These are phyloP conservation scores for Tetradesmus obliquus DNA, from an alignment of 139 green algal species.

Conservation along the genomic window DNA sequence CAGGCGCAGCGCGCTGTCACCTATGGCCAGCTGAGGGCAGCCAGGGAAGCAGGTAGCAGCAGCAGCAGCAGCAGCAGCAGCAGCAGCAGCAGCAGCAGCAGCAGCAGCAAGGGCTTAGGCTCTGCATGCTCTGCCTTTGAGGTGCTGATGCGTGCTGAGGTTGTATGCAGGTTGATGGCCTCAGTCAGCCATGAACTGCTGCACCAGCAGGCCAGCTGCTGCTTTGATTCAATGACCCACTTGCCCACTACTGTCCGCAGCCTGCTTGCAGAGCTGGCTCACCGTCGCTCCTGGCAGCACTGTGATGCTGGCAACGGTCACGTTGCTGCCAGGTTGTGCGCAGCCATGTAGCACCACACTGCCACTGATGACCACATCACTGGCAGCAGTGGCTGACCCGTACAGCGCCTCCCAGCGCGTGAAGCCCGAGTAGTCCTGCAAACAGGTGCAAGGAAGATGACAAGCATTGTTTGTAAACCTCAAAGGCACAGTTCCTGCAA, in stretches of 20 bases:
- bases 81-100: not conserved
- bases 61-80: not conserved
- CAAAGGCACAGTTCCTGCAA: too few relatives aligned
- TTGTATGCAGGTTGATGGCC: not conserved
- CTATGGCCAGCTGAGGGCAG: slow-evolving; percentile 16
- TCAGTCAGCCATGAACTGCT: not conserved
- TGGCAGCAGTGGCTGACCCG: not conserved
- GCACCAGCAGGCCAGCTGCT: not conserved
- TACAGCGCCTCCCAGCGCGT: slow-evolving; percentile 22
- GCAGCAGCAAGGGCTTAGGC: not conserved
- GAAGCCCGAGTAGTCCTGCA: slow-evolving; percentile 1
- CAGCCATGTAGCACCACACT: slow-evolving; percentile 25
- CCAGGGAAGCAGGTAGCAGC: not conserved
- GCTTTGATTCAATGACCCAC: not conserved
- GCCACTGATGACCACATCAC: slow-evolving; percentile 6
- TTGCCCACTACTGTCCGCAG: not conserved
- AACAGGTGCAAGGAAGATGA: not conserved
- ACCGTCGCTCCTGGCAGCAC: slow-evolving; percentile 22
- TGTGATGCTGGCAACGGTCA: slow-evolving; percentile 32
- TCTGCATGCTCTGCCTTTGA: not conserved
- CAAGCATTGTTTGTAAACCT: not conserved
- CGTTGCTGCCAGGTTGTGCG: not conserved
- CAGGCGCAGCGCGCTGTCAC: not conserved
- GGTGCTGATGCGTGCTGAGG: not conserved
- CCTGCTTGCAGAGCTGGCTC: not conserved